A percentile compares a stretch with the other conserved stretches of the same genome.
phyloP scores from a whole-genome alignment of 1,284 basidiomycete species.

The Gastroboletus turbinatus region DNA sequence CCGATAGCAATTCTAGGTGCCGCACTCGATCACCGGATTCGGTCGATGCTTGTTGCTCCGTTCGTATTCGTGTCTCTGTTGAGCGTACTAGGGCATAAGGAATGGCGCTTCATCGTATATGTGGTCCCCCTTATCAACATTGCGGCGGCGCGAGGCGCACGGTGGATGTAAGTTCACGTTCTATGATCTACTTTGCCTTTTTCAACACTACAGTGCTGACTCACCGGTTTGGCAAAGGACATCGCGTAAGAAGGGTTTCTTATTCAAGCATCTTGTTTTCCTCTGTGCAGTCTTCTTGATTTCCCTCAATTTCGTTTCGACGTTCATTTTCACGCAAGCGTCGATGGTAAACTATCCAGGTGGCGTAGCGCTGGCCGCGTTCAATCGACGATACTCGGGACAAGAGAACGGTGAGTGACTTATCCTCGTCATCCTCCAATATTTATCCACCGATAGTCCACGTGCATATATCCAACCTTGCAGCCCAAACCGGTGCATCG shows the following conservation, averaged over 20 bases:
- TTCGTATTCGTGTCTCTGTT: constrained; percentile 63
- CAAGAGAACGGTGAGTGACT: constrained; percentile 35
- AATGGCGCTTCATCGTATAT: constrained; percentile 96
- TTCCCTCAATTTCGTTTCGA: constrained; percentile 50
- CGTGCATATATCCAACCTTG: constrained; percentile 79
- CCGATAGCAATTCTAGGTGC: constrained; percentile 64
- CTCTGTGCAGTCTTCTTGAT: constrained; percentile 49
- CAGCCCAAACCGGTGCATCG: constrained; percentile 89
- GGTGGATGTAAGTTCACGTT: constrained; percentile 54
- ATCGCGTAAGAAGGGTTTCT: constrained; percentile 44
- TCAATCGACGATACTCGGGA: constrained; percentile 54
- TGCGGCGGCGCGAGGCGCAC: constrained; percentile 66
- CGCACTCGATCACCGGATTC: constrained; percentile 47
- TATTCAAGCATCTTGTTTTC: constrained; percentile 46
- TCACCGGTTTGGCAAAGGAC: constrained; percentile 34
- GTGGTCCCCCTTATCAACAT: constrained; percentile 82
- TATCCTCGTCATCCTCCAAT: neutral
- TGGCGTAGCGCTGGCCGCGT: constrained; percentile 65
- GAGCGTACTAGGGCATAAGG: constrained; percentile 83
- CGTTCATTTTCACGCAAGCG: constrained; percentile 52
- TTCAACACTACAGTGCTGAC: neutral
- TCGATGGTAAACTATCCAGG: constrained; percentile 90
- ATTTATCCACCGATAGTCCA: constrained; percentile 40
- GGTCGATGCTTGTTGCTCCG: constrained; percentile 52
- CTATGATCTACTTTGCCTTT: neutral